Base-by-base conservation (phyloP, 2,329 filamentous ascomycete genomes). In the Dothideomycetes sp. region DNA sequence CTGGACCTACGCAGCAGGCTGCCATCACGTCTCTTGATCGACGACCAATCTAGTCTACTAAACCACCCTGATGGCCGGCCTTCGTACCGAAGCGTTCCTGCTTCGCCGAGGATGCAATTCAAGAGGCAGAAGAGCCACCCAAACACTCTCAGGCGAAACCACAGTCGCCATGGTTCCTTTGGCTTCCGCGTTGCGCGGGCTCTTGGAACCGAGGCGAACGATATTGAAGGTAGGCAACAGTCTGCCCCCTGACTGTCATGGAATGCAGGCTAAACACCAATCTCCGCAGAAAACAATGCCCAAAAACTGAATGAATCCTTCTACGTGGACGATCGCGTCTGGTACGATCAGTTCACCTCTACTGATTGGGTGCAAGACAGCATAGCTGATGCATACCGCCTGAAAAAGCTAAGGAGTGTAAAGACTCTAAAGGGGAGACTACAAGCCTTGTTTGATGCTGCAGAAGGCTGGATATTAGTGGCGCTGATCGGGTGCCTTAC, bases 351-450 rank as follows among this genome's bases (percentile, higher is more conserved):
- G 62, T 94, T 94, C 55, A 94, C 87, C 4, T 94, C 85, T 5
- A 95, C 86, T 40, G 89, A 98, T 60, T 98, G 91, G 91, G 88
- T 98, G 1, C 89, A 94, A 57, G 91, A 98, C 61, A 88, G 83
- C 58, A 95, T 98, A 50, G 85, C 87, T 53, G 91, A 96, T 62
- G 86, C 88, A 8, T 85, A 87, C 52, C 83, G 91, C 18, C 78
- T 93, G 36, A 91, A 93, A 58, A 79, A 79, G 38, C 70, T 98
- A 30, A 77, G 86, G 36, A 79, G 74, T 52, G 73, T 87, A 36
- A 93, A 82, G 58, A 91, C 89, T 62, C 73, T 94, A 45, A 79
- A 81, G 56, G 89, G 89, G n/a, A 79, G 83, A 35, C 50, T 94
- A 11, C 66, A 76, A 34, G 74, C 84, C 1, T 72, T 83, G 53